phyloP scores from a whole-genome alignment of 257 asterid species.

The Schizonepeta tenuifolia region DNA sequence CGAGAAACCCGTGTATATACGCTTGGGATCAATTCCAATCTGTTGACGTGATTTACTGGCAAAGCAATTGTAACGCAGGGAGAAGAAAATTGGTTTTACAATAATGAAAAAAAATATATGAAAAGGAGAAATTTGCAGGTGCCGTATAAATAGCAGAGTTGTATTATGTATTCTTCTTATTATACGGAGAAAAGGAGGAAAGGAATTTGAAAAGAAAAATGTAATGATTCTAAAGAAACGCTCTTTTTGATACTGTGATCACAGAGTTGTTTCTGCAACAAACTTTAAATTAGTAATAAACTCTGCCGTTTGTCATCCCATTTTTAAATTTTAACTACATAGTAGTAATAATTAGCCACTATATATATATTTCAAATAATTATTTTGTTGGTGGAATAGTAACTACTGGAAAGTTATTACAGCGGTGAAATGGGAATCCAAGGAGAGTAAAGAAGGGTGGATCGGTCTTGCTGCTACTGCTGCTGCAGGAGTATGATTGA shows the following conservation, averaged over 20 bases:
- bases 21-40: constrained; percentile 39
- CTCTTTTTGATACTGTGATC: constrained; percentile 27
- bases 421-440: constrained; percentile 33
- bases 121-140: background rate
- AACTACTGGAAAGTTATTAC: background rate
- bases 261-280: constrained; percentile 29
- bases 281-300: background rate
- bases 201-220: background rate
- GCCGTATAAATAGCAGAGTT: constrained; percentile 35
- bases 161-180: constrained; percentile 30
- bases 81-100: background rate
- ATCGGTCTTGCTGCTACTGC: constrained; percentile 31
- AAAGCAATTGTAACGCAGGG: constrained; percentile 29
- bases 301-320: constrained; percentile 17
- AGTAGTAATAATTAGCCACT: too few relatives aligned
- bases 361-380: background rate
- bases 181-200: constrained; percentile 34
- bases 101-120: background rate
- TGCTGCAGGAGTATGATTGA: constrained; percentile 32
- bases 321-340: constrained; percentile 6
- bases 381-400: constrained; percentile 4
- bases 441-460: constrained; percentile 10
- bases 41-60: constrained; percentile 42
- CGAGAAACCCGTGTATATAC: constrained; percentile 23
- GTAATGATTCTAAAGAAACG: constrained; percentile 13